A percentile compares a stretch with the other conserved stretches of the same genome.
These are phyloP conservation scores for Zasmidium citrigriseum DNA, from an alignment of 2,329 filamentous ascomycete species.

Conservation along the genomic window DNA sequence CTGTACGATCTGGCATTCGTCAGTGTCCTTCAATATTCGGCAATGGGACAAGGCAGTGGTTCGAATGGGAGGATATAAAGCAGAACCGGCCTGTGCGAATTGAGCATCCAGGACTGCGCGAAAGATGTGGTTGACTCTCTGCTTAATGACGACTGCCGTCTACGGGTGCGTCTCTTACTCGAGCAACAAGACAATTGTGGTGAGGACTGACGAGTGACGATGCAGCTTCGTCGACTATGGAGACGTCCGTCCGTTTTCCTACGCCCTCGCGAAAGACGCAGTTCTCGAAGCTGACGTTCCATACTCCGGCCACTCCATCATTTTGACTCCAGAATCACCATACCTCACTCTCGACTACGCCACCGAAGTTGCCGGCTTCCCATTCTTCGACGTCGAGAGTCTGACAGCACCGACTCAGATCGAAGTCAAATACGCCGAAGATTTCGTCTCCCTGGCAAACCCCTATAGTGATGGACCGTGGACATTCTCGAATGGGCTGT, in stretches of 20 bases:
- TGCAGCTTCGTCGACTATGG: slow-evolving; percentile 15
- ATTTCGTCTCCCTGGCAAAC: slow-evolving; percentile 31
- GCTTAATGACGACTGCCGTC: neutral
- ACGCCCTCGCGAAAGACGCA: neutral
- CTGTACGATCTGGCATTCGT: neutral
- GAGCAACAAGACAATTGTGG: neutral
- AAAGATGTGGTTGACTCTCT: neutral
- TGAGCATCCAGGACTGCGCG: too few species aligned
- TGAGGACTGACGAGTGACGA: neutral
- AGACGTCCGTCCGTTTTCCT: slow-evolving; percentile 8
- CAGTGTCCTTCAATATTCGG: neutral
- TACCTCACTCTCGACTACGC: slow-evolving; percentile 26
- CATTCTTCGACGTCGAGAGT: slow-evolving; percentile 34
- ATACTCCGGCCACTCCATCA: slow-evolving; percentile 1
- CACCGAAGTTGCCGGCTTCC: slow-evolving; percentile 37
- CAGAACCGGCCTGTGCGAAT: too few species aligned
- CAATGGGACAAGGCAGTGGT: neutral
- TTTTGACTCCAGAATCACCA: slow-evolving; percentile 1
- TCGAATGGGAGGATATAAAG: neutral
- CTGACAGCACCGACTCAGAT: slow-evolving; percentile 34
- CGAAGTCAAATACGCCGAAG: slow-evolving; percentile 41
- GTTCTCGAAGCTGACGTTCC: neutral
- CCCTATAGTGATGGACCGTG: slow-evolving; percentile 38
- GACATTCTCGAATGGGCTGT: slow-evolving; percentile 30
- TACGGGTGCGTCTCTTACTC: neutral